These are phyloP conservation scores for Phytophthora boehmeriae DNA, from an alignment of 352 stramenopile genomes.

Conservation along the genomic window DNA sequence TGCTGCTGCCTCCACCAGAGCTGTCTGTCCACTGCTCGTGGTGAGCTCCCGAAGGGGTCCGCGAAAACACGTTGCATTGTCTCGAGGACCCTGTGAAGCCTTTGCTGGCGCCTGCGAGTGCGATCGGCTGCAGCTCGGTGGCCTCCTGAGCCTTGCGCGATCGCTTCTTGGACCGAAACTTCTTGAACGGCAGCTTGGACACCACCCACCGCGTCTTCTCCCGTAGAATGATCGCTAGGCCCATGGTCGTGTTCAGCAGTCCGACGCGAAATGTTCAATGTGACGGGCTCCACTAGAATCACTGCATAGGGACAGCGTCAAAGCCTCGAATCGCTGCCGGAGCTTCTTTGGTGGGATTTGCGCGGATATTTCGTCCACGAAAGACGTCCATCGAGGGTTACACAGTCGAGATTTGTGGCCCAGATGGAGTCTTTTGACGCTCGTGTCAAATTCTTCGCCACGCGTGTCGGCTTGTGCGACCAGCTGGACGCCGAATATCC, in stretches of 20 bases:
- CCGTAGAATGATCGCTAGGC: constrained; percentile 29
- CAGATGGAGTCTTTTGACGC: constrained; percentile 1
- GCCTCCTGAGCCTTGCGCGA: constrained; percentile 30
- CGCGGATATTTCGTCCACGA: background rate
- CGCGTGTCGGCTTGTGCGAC: background rate
- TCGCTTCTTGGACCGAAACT: constrained; percentile 19
- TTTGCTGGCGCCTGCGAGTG: constrained; percentile 40
- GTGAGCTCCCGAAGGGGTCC: constrained; percentile 21
- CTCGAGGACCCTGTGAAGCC: constrained; percentile 40
- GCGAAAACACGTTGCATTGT: constrained; percentile 43
- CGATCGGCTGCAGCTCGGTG: constrained; percentile 36
- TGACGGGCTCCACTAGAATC: constrained; percentile 7
- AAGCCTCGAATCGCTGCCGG: background rate
- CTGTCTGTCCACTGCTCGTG: constrained; percentile 30
- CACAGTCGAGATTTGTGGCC: background rate
- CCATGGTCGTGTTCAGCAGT: constrained; percentile 20
- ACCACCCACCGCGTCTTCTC: constrained; percentile 37
- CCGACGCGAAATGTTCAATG: constrained; percentile 21
- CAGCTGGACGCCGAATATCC: constrained; percentile 1
- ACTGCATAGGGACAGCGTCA: background rate
- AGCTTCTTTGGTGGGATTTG: background rate
- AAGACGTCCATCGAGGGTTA: background rate
- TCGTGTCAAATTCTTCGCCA: background rate
- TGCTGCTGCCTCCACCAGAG: constrained; percentile 13
- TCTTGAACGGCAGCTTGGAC: constrained; percentile 34